phyloP scores from a whole-genome alignment of 805 yeast genomes.

The Ogataea corticis region DNA sequence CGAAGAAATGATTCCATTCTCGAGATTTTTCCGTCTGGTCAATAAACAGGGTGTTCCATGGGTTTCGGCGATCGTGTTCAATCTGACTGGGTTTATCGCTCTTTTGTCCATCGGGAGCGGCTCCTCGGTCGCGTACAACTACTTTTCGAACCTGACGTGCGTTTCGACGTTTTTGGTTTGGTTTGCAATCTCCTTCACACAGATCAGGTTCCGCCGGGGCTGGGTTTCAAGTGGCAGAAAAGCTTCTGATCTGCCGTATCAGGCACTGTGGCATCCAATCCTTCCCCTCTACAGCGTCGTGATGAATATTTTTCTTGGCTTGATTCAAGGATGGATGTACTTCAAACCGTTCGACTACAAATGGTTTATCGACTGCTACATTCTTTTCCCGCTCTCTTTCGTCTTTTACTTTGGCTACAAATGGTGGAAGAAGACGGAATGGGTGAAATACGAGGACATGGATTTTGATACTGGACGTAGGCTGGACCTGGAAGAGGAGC shows the following conservation, averaged over 20 bases:
- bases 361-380: slow-evolving; percentile 58
- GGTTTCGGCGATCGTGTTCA: slow-evolving; percentile 55
- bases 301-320: slow-evolving; percentile 51
- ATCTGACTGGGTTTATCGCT: slow-evolving; percentile 55
- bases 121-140: slow-evolving; percentile 58
- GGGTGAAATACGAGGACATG: slow-evolving; percentile 42
- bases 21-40: slow-evolving; percentile 48
- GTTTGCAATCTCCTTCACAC: slow-evolving; percentile 59
- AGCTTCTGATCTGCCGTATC: slow-evolving; percentile 52
- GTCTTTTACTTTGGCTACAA: slow-evolving; percentile 35
- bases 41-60: slow-evolving; percentile 65
- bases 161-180: slow-evolving; percentile 69
- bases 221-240: slow-evolving; percentile 44
- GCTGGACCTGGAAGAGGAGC: slow-evolving; percentile 27
- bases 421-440: slow-evolving; percentile 21
- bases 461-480: slow-evolving; percentile 55
- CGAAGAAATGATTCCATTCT: slow-evolving; percentile 43
- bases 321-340: slow-evolving; percentile 67
- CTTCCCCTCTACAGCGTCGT: slow-evolving; percentile 50
- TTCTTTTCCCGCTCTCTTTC: slow-evolving; percentile 58
- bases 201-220: slow-evolving; percentile 55
- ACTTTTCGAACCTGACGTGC: slow-evolving; percentile 63
- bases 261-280: slow-evolving; percentile 51
- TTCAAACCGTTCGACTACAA: slow-evolving; percentile 62
- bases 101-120: slow-evolving; percentile 59